Conservation (phyloP, 1,284 basidiomycete species). For the Mycena sp. region DNA sequence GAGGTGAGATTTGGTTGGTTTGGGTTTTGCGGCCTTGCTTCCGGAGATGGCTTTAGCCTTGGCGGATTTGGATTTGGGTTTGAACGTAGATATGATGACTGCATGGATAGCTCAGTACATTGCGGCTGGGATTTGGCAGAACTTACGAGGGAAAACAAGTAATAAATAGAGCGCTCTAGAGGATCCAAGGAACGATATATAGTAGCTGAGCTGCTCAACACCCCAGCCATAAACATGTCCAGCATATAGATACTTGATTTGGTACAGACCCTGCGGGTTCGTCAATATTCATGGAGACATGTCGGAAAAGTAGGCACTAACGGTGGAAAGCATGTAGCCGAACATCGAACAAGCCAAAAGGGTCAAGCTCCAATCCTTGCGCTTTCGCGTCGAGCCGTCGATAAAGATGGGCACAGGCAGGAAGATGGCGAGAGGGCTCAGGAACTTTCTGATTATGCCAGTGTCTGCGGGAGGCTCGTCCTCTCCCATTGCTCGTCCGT, state of each 20-base stretch:
- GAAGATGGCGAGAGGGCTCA: constrained; percentile 60
- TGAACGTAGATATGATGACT: constrained; percentile 56
- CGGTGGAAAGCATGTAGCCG: constrained; percentile 59
- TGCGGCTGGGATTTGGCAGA: not conserved
- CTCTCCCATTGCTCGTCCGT: constrained; percentile 20
- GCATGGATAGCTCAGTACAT: not conserved
- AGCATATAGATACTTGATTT: constrained; percentile 62
- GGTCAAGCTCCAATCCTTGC: constrained; percentile 57
- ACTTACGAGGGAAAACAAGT: constrained; percentile 57
- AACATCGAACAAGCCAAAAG: constrained; percentile 55
- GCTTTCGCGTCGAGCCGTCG: constrained; percentile 37
- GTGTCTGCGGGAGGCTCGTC: constrained; percentile 26
- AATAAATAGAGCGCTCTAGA: constrained; percentile 58
- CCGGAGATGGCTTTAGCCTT: constrained; percentile 35
- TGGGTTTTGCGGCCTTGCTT: constrained; percentile 46
- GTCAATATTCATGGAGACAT: constrained; percentile 5
- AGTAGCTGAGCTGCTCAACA: constrained; percentile 57
- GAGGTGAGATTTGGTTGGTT: constrained; percentile 58
- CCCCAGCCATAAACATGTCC: constrained; percentile 61
- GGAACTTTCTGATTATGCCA: constrained; percentile 45
- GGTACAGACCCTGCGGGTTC: constrained; percentile 55
- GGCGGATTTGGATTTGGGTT: constrained; percentile 46
- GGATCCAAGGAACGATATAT: constrained; percentile 61
- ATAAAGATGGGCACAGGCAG: constrained; percentile 48
- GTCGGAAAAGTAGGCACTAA: constrained; percentile 36